Evolutionary conservation across 345 rosid genomes (phyloP), one percentile per base, ranked within the genome.

Genomic region (Dovyalis caffra): DNA sequence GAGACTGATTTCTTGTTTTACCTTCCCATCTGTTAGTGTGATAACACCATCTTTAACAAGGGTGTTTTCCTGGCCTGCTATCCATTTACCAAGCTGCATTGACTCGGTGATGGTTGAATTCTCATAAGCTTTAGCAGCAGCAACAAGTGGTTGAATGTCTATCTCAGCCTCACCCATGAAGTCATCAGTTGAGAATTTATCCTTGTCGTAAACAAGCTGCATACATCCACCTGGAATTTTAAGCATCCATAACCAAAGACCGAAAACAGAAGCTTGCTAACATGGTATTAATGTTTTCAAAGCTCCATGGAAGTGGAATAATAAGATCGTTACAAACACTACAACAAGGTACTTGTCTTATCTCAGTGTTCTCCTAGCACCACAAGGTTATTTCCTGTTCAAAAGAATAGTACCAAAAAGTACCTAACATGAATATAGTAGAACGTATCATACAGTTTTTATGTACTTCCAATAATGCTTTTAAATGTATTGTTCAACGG

Each of bases 101-200:
- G 98, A 70, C 72, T 89, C 95, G 0, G 49, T 51, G 49, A 87
- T 81, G 38, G 83, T 76, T 15, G 91, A 90, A 8, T 66, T 77
- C 85, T 95, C 97, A 29, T 79, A 83, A 31, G 95, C 96, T 86
- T 83, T 88, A 25, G 99, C 97, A n/a, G 95, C 93, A 63, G 85
- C 40, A 29, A 95, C 86, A 70, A 95, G 86, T 8, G 98, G 93
- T 79, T 95, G 96, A 73, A 93, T 95, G 85, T 95, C 97, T n/a
- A 95, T 91, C 85, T 95, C 98, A 0, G 98, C 95, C 69, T 92
- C 98, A 45, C 99, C 99, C 98, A 93, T 95, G 78, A 93, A 95
- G 86, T 95, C 98, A 73, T 95, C 97, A 0, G 90, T 80, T 40
- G 88, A 73, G 82, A 95, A 95, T 12, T 88, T 91, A 77, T 95